phyloP scores from a whole-genome alignment of 495 filamentous ascomycete genomes.

The Talaromyces ruber region DNA sequence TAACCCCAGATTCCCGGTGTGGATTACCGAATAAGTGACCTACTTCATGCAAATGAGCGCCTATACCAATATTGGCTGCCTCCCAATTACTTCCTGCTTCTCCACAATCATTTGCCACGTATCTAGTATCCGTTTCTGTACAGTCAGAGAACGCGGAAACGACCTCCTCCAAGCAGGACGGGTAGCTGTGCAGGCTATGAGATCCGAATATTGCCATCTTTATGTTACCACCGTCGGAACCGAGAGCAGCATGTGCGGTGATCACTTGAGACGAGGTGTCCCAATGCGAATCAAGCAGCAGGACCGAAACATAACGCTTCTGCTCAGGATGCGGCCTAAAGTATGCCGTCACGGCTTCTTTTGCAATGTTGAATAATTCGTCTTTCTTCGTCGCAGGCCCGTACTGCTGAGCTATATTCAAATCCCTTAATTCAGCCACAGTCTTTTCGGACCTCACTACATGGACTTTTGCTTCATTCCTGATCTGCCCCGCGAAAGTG shows the following conservation, averaged over 20 bases:
- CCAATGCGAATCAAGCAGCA: constrained; percentile 84
- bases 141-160: constrained; percentile 81
- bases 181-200: constrained; percentile 81
- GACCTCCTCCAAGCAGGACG: constrained; percentile 74
- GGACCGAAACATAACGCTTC: constrained; percentile 73
- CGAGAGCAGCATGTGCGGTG: constrained; percentile 73
- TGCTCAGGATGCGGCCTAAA: constrained; percentile 68
- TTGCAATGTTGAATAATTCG: constrained; percentile 66
- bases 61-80: constrained; percentile 82
- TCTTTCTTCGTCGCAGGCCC: constrained; percentile 54
- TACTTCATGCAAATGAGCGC: constrained; percentile 81
- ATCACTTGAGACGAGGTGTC: constrained; percentile 60
- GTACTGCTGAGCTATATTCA: constrained; percentile 76
- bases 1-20: constrained; percentile 78
- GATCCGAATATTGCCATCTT: constrained; percentile 86
- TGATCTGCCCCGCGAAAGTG: constrained; percentile 56
- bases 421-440: constrained; percentile 68
- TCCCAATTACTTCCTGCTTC: constrained; percentile 88
- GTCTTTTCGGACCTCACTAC: constrained; percentile 76
- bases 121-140: constrained; percentile 73
- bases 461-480: constrained; percentile 84
- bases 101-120: constrained; percentile 74
- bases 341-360: constrained; percentile 63
- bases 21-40: constrained; percentile 85
- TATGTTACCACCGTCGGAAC: constrained; percentile 58